A percentile compares a stretch with the other conserved stretches of the same genome.
Evolutionary conservation across 768 basidiomycete genomes (phyloP).

Genomic region (Amanita phalloides): DNA sequence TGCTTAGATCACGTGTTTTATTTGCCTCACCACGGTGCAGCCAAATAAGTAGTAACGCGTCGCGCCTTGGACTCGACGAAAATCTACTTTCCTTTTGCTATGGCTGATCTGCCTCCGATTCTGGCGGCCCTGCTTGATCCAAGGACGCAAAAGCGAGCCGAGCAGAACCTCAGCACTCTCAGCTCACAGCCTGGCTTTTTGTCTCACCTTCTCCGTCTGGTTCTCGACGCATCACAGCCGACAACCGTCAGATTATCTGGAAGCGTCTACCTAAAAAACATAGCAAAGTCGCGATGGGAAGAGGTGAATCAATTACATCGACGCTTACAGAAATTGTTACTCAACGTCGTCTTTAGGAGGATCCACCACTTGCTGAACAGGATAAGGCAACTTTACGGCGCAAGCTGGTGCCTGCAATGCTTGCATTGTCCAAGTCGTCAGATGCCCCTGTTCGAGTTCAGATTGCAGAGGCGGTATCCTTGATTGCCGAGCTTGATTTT

Average conservation of each 20-base stretch:
- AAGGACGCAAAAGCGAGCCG: slow-evolving; percentile 65
- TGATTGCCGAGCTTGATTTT: slow-evolving; percentile 90
- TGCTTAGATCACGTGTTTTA: neutral
- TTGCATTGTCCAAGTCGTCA: slow-evolving; percentile 61
- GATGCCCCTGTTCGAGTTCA: slow-evolving; percentile 74
- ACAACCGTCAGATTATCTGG: slow-evolving; percentile 72
- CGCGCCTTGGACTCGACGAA: neutral
- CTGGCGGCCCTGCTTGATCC: slow-evolving; percentile 67
- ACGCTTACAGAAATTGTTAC: neutral
- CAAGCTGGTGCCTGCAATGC: slow-evolving; percentile 87
- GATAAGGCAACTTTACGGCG: slow-evolving; percentile 69
- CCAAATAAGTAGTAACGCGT: slow-evolving; percentile 5
- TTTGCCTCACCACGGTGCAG: neutral
- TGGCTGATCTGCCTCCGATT: slow-evolving; percentile 61
- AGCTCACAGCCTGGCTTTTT: slow-evolving; percentile 74
- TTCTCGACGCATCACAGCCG: slow-evolving; percentile 58
- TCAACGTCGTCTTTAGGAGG: slow-evolving; percentile 38
- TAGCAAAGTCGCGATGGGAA: slow-evolving; percentile 79
- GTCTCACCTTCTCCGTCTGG: slow-evolving; percentile 64
- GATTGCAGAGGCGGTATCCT: slow-evolving; percentile 85
- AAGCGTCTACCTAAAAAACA: slow-evolving; percentile 89
- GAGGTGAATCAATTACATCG: slow-evolving; percentile 42
- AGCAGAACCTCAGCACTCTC: slow-evolving; percentile 58
- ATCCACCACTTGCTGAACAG: slow-evolving; percentile 51
- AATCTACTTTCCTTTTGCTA: slow-evolving; percentile 14